Conservation (phyloP, 345 rosid genomes). For the Psidium friedrichsthalianum region DNA sequence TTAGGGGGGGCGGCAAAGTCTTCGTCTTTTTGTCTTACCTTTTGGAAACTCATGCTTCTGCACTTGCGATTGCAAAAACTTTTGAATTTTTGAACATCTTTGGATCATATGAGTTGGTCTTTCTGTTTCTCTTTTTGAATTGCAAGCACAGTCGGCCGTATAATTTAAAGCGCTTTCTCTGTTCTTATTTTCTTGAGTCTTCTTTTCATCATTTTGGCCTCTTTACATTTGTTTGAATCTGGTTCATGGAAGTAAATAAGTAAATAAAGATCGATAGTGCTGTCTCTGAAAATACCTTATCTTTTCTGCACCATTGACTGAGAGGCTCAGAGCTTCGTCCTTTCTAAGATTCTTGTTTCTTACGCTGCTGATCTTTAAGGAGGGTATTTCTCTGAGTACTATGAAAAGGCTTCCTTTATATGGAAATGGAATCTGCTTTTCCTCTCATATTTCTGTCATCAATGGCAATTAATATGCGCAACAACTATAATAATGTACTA, state of each 20-base stretch:
- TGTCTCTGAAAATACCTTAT: constrained; percentile 5
- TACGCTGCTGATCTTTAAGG: constrained; percentile 29
- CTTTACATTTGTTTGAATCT: background rate
- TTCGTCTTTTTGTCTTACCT: background rate
- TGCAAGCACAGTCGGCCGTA: background rate
- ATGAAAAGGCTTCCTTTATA: constrained; percentile 39
- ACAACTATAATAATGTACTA: background rate
- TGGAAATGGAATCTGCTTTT: constrained; percentile 55
- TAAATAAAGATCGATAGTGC: constrained; percentile 9
- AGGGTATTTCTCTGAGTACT: constrained; percentile 30
- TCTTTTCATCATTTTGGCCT: background rate
- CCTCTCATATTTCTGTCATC: constrained; percentile 24
- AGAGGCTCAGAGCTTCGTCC: constrained; percentile 1
- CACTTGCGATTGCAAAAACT: background rate
- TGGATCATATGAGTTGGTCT: background rate
- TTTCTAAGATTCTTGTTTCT: constrained; percentile 13
- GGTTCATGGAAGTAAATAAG: background rate
- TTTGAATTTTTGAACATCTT: background rate
- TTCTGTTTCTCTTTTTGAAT: background rate
- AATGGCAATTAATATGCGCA: constrained; percentile 9
- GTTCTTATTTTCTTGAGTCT: background rate
- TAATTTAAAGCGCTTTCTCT: background rate
- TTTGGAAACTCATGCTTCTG: background rate
- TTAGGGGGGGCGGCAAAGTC: background rate
- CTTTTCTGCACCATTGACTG: constrained; percentile 35